A percentile compares a stretch with the other conserved stretches of the same genome.
These are phyloP conservation scores for Sicyos baderoa DNA, from an alignment of 306 rosid genomes.

Conservation along the genomic window DNA sequence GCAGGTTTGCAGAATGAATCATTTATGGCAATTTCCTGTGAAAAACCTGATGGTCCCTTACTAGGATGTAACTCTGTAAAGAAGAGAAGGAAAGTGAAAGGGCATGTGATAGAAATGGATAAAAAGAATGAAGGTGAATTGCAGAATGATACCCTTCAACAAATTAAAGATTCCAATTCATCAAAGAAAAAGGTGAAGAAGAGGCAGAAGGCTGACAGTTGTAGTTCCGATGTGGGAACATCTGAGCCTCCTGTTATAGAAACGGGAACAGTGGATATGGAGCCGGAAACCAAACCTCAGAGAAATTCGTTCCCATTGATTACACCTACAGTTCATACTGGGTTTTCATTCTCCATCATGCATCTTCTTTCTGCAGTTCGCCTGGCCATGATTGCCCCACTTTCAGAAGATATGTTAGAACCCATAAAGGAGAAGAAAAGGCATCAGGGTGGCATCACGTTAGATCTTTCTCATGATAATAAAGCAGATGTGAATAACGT, in stretches of 20 bases:
- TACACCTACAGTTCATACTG: constrained; percentile 87
- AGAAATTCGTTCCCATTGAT: constrained; percentile 67
- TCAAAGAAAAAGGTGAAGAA: constrained; percentile 63
- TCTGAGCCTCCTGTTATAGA: constrained; percentile 46
- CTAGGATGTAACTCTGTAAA: constrained; percentile 49
- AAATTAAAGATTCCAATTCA: constrained; percentile 37
- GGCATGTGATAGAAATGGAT: constrained; percentile 27
- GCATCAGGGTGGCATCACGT: constrained; percentile 36
- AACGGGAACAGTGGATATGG: constrained; percentile 46
- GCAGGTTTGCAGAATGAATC: constrained; percentile 43
- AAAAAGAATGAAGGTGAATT: constrained; percentile 44
- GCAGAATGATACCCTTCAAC: constrained; percentile 29
- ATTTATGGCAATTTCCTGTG: constrained; percentile 31
- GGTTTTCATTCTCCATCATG: constrained; percentile 84
- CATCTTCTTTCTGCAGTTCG: constrained; percentile 98
- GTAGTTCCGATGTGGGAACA: constrained; percentile 50
- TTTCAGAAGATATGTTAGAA: constrained; percentile 52
- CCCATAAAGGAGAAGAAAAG: constrained; percentile 39
- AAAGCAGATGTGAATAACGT: constrained; percentile 25
- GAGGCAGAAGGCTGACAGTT: constrained; percentile 49
- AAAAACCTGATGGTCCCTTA: constrained; percentile 59
- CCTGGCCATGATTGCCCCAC: constrained; percentile 67
- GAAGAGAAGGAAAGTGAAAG: constrained; percentile 69
- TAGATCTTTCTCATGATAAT: constrained; percentile 37
- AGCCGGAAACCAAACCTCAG: constrained; percentile 76